Evolutionary conservation across 2,329 filamentous ascomycete genomes (phyloP).

Genomic region (Aspergillus caelatus): DNA sequence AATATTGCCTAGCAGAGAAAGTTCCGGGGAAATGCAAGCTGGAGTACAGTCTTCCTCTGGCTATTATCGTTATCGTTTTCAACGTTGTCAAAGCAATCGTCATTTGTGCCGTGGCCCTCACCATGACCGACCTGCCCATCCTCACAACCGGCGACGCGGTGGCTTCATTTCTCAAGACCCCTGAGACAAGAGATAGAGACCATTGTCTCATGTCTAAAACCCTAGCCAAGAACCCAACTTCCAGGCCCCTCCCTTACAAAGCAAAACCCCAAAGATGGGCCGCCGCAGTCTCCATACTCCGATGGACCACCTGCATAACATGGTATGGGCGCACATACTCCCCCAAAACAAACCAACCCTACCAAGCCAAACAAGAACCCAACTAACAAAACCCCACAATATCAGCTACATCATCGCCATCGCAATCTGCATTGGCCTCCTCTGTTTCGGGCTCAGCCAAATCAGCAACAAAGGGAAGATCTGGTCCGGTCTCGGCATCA

Average conservation of each 20-base stretch:
- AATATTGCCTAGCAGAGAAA: constrained; percentile 18
- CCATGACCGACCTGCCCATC: not conserved
- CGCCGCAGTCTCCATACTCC: not conserved
- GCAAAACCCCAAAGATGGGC: constrained; percentile 2
- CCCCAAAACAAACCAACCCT: not conserved
- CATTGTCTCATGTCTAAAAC: not conserved
- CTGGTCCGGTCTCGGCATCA: constrained; percentile 6
- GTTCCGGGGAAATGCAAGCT: constrained; percentile 22
- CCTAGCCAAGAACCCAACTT: not conserved
- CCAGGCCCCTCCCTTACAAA: not conserved
- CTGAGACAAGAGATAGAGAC: constrained; percentile 1
- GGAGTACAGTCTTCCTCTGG: constrained; percentile 18
- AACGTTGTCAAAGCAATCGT: constrained; percentile 22
- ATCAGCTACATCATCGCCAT: not conserved
- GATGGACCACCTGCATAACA: constrained; percentile 2
- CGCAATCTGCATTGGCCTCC: constrained; percentile 3
- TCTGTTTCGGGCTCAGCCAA: constrained; percentile 2
- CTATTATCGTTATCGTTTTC: constrained; percentile 23
- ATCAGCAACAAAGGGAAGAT: not conserved
- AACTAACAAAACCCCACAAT: not conserved
- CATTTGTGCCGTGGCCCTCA: not conserved
- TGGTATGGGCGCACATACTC: not conserved
- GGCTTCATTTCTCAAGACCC: constrained; percentile 7
- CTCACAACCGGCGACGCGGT: constrained; percentile 14
- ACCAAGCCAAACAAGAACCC: not conserved